Conservation (phyloP, 192 early-diverging fungal species). For the Spizellomyces sp. region DNA sequence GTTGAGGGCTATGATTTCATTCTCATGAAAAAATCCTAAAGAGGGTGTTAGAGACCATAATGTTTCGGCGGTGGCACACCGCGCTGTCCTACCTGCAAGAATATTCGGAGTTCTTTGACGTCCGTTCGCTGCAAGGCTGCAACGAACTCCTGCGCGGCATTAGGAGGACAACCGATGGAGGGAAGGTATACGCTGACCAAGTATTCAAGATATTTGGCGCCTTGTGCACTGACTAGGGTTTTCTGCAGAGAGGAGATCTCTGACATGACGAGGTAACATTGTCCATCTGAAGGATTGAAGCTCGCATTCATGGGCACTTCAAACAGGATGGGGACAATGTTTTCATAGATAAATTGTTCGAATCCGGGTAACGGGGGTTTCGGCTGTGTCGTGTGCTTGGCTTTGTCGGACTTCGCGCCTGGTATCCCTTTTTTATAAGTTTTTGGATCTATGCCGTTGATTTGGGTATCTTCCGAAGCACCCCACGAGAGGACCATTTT, state of each 20-base stretch:
- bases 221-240: slow-evolving; percentile 58
- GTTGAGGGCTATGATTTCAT: slow-evolving; percentile 1
- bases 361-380: slow-evolving; percentile 59
- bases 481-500: slow-evolving; percentile 73
- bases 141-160: slow-evolving; percentile 65
- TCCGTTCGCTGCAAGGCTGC: slow-evolving; percentile 16
- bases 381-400: slow-evolving; percentile 1
- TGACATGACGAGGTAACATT: slow-evolving; percentile 67
- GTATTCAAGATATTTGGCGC: slow-evolving; percentile 61
- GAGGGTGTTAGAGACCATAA: background rate
- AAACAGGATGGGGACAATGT: slow-evolving; percentile 75
- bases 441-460: slow-evolving; percentile 12
- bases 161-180: slow-evolving; percentile 67
- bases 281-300: slow-evolving; percentile 78
- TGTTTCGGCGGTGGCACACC: background rate
- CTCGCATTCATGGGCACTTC: slow-evolving; percentile 72
- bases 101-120: slow-evolving; percentile 6
- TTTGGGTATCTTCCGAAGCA: background rate
- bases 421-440: background rate
- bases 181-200: slow-evolving; percentile 62
- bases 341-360: slow-evolving; percentile 74
- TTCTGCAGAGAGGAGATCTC: slow-evolving; percentile 54
- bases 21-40: slow-evolving; percentile 2
- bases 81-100: slow-evolving; percentile 14
- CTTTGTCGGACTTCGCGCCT: slow-evolving; percentile 3